Percentiles rank a stretch among this genome's conserved stretches.
phyloP scores from a whole-genome alignment of 495 filamentous ascomycete genomes.

The Umbilicaria muhlenbergii region DNA sequence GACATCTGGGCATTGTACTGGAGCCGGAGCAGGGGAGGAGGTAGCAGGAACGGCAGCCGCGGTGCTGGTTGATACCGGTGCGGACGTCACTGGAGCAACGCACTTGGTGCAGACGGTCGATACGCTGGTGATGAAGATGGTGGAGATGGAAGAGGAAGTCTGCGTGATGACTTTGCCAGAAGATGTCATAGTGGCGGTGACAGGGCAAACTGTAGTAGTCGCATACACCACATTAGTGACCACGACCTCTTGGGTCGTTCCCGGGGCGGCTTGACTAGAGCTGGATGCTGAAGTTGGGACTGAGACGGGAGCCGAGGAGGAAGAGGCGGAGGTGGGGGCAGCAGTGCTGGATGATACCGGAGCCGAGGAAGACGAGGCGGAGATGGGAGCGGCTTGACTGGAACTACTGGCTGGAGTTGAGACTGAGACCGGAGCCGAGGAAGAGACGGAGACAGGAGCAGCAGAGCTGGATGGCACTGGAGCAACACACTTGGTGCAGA shows the following conservation, averaged over 20 bases:
- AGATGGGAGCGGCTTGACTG: constrained; percentile 8
- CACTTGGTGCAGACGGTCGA: constrained; percentile 25
- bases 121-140: constrained; percentile 23
- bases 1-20: constrained; percentile 45
- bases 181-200: constrained; percentile 23
- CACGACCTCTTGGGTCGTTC: constrained; percentile 13
- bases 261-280: not conserved
- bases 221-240: constrained; percentile 21
- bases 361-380: constrained; percentile 7
- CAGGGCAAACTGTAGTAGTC: constrained; percentile 28
- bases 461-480: constrained; percentile 12
- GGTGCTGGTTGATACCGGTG: constrained; percentile 9
- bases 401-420: too few species aligned
- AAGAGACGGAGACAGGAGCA: constrained; percentile 8
- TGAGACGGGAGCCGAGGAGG: constrained; percentile 2
- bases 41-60: constrained; percentile 9
- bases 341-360: constrained; percentile 32
- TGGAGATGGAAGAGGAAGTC: constrained; percentile 17
- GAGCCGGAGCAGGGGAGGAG: constrained; percentile 8
- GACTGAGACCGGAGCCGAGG: constrained; percentile 10
- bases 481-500: constrained; percentile 22
- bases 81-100: constrained; percentile 14
- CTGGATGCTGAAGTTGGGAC: not conserved
- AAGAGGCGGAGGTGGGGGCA: constrained; percentile 21
- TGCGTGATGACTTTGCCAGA: constrained; percentile 18